phyloP scores from a whole-genome alignment of 441 rosid species.

The Metrosideros polymorpha region DNA sequence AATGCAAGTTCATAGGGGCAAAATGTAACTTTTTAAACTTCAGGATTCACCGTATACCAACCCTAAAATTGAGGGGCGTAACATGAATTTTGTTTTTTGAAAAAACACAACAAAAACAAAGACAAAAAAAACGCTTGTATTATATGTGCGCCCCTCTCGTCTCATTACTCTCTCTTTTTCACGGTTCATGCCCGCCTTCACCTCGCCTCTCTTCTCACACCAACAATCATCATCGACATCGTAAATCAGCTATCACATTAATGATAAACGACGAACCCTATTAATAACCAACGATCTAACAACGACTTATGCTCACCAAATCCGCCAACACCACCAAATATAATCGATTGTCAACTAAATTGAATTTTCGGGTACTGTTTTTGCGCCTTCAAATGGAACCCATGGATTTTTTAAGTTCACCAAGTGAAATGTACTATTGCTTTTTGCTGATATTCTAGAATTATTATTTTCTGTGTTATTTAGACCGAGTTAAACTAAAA shows the following conservation, averaged over 20 bases:
- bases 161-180: background rate
- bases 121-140: background rate
- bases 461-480: background rate
- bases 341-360: background rate
- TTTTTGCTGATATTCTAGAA: background rate
- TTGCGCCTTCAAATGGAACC: background rate
- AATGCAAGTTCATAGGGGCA: background rate
- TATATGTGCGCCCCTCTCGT: background rate
- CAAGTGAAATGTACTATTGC: background rate
- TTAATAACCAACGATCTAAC: background rate
- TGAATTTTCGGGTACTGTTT: background rate
- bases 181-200: background rate
- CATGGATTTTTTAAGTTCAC: background rate
- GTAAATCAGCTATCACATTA: background rate
- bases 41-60: background rate
- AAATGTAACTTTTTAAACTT: background rate
- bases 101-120: too few relatives aligned
- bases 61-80: background rate
- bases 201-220: background rate
- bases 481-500: background rate
- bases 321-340: background rate
- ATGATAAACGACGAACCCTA: background rate
- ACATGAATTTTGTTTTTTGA: background rate
- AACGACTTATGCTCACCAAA: too few relatives aligned
- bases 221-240: background rate